Evolutionary conservation across 768 basidiomycete genomes (phyloP).

Genomic region (Lactifluus hygrophoroides): DNA sequence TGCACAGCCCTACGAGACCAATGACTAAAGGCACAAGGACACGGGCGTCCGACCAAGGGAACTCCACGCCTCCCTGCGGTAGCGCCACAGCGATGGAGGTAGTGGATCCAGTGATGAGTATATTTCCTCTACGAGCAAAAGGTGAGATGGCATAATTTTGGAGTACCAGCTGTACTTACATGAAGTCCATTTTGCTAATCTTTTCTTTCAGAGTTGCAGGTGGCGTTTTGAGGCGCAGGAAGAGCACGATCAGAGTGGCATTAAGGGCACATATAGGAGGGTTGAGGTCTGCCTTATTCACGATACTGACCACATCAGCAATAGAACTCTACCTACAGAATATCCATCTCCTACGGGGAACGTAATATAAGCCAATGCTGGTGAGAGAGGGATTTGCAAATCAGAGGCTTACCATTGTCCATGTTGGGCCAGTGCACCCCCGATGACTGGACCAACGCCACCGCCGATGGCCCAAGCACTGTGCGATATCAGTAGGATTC

Average conservation of each 20-base stretch:
- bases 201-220: conserved; percentile 28
- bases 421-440: conserved; percentile 23
- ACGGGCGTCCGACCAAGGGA: conserved; percentile 32
- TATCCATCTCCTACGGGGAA: conserved; percentile 17
- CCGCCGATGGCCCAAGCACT: conserved; percentile 26
- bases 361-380: background rate
- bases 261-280: conserved; percentile 29
- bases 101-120: conserved; percentile 27
- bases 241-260: conserved; percentile 24
- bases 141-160: background rate
- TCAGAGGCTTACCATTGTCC: conserved; percentile 11
- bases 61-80: conserved; percentile 37
- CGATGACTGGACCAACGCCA: conserved; percentile 26
- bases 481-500: background rate
- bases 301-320: background rate
- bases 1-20: conserved; percentile 31
- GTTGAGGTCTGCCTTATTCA: conserved; percentile 28
- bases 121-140: conserved; percentile 28
- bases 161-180: conserved; percentile 23
- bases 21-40: conserved; percentile 37
- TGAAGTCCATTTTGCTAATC: conserved; percentile 32
- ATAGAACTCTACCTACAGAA: conserved; percentile 14
- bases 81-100: conserved; percentile 27
- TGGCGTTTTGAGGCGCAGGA: conserved; percentile 30
- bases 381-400: background rate